These are phyloP conservation scores for Heterobasidion parviporum DNA, from an alignment of 1,284 basidiomycete species.

Conservation along the genomic window DNA sequence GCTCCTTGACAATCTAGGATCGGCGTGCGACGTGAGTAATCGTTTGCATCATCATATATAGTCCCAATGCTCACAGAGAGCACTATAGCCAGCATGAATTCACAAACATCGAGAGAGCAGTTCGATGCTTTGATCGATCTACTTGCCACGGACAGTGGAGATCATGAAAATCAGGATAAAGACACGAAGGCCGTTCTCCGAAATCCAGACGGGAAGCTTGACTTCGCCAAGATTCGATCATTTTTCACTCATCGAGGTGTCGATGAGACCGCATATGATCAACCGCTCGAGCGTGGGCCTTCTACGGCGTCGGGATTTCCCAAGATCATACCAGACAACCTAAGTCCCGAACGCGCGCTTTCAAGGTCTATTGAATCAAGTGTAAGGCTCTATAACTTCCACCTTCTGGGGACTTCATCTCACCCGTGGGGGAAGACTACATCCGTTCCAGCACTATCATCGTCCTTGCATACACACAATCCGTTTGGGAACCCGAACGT, in stretches of 20 bases:
- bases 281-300: neutral
- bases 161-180: constrained; percentile 9
- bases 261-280: neutral
- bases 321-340: neutral
- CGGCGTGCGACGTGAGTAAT: too few relatives aligned
- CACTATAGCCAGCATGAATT: neutral
- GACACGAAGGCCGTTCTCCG: constrained; percentile 4
- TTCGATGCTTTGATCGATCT: constrained; percentile 25
- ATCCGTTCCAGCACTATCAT: neutral
- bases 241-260: constrained; percentile 7
- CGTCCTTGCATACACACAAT: neutral
- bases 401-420: neutral
- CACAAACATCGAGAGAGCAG: constrained; percentile 12
- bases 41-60: too few relatives aligned
- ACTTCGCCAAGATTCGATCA: constrained; percentile 10
- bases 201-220: constrained; percentile 8
- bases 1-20: too few relatives aligned
- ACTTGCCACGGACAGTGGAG: constrained; percentile 20
- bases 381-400: neutral
- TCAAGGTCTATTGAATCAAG: neutral
- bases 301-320: neutral
- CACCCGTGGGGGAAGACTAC: neutral
- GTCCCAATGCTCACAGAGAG: too few relatives aligned
- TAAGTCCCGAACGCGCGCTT: neutral
- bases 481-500: neutral